These are phyloP conservation scores for Cajanus cajan DNA, from an alignment of 306 rosid genomes.

Conservation along the genomic window DNA sequence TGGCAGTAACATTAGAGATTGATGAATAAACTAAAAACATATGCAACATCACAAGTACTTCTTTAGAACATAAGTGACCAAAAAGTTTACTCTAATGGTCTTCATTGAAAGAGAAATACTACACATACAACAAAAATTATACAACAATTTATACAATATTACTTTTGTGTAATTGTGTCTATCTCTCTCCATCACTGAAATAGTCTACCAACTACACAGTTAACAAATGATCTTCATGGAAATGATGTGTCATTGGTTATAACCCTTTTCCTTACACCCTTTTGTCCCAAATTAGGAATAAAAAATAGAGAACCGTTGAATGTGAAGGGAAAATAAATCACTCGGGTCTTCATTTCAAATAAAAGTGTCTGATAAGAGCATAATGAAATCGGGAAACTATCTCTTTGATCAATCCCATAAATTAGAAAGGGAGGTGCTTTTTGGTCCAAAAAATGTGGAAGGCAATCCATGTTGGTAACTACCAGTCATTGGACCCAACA, in stretches of 20 bases:
- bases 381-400: not conserved
- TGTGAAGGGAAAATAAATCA: not conserved
- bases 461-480: not conserved
- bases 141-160: too few relatives aligned
- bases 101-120: too few relatives aligned
- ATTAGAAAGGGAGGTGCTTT: not conserved
- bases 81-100: not conserved
- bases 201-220: not conserved
- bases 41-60: conserved; percentile 3
- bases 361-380: not conserved
- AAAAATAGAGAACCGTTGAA: not conserved
- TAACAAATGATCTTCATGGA: not conserved
- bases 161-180: too few relatives aligned
- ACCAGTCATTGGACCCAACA: not conserved
- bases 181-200: too few relatives aligned
- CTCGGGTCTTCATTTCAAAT: not conserved
- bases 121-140: too few relatives aligned
- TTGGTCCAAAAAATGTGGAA: not conserved
- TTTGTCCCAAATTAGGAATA: not conserved
- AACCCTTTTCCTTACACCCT: not conserved
- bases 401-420: not conserved
- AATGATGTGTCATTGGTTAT: not conserved
- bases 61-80: not conserved
- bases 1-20: not conserved
- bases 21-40: not conserved